phyloP scores from a whole-genome alignment of 106 monocot species.

The Apostasia ramifera region DNA sequence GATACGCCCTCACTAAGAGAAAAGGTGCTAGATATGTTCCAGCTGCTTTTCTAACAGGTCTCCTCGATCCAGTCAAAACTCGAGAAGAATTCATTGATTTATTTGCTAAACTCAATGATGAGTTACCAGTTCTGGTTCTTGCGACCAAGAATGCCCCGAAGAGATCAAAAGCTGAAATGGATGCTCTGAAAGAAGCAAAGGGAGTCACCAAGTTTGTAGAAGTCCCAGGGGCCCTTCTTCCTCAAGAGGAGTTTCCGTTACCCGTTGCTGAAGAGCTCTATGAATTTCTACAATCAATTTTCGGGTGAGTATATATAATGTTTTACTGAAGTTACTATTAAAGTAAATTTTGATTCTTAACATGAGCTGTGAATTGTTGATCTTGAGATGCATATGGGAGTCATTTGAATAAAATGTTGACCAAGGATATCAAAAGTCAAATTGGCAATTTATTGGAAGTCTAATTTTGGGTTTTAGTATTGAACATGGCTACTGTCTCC shows the following conservation, averaged over 20 bases:
- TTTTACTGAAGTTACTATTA: neutral
- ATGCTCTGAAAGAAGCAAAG: slow-evolving; percentile 65
- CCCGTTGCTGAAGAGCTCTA: slow-evolving; percentile 61
- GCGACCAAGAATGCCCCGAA: slow-evolving; percentile 55
- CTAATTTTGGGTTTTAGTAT: too few species aligned
- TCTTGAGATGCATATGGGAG: too few species aligned
- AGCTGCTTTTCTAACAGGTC: slow-evolving; percentile 91
- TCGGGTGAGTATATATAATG: slow-evolving; percentile 2
- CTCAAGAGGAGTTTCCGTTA: slow-evolving; percentile 85
- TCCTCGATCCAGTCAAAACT: slow-evolving; percentile 84
- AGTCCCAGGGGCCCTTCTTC: slow-evolving; percentile 88
- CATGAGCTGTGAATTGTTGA: neutral
- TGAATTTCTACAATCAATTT: slow-evolving; percentile 57
- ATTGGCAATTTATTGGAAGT: too few species aligned
- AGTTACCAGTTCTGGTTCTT: slow-evolving; percentile 55
- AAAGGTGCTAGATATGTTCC: slow-evolving; percentile 90
- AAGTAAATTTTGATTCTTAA: neutral
- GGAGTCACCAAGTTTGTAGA: slow-evolving; percentile 89
- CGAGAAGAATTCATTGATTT: slow-evolving; percentile 74
- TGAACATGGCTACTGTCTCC: too few species aligned
- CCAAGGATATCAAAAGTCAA: too few species aligned
- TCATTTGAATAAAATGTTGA: too few species aligned
- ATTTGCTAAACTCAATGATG: slow-evolving; percentile 57
- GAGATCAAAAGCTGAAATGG: slow-evolving; percentile 97
- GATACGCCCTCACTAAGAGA: slow-evolving; percentile 69